These are phyloP conservation scores for Yarrowia galli DNA, from an alignment of 1,139 yeast genomes.

Conservation along the genomic window DNA sequence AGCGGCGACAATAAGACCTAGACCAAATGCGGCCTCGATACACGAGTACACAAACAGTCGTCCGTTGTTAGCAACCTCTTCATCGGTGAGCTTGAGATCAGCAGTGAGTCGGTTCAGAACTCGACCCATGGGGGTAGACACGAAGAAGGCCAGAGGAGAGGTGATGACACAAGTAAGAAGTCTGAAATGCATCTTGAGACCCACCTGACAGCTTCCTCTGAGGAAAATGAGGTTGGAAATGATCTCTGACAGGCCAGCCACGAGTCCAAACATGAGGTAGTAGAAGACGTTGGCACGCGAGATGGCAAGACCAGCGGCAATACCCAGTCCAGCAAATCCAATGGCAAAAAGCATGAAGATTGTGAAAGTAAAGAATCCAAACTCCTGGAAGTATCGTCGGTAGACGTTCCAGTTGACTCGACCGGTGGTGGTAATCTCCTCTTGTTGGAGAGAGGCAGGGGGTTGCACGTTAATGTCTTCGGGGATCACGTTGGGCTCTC, in stretches of 20 bases:
- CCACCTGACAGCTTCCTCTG: conserved; percentile 77
- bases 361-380: conserved; percentile 13
- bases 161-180: conserved; percentile 75
- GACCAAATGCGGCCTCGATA: conserved; percentile 67
- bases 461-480: conserved; percentile 80
- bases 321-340: conserved; percentile 24
- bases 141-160: conserved; percentile 88
- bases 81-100: conserved; percentile 93
- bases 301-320: conserved; percentile 25
- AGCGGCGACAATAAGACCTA: conserved; percentile 86
- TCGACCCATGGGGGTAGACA: conserved; percentile 93
- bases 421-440: conserved; percentile 30
- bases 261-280: conserved; percentile 67
- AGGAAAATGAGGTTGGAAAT: conserved; percentile 65
- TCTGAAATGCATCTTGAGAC: conserved; percentile 72
- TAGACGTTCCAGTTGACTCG: conserved; percentile 35
- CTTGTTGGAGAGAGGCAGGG: conserved; percentile 59
- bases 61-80: conserved; percentile 82
- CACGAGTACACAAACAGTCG: conserved; percentile 71
- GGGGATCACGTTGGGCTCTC: conserved; percentile 78
- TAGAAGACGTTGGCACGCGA: conserved; percentile 64
- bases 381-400: conserved; percentile 34
- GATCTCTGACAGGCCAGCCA: conserved; percentile 68
- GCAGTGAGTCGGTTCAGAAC: conserved; percentile 96
- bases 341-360: conserved; percentile 17